phyloP scores from a whole-genome alignment of 2,329 filamentous ascomycete species.

The Pleomassaria siparia region DNA sequence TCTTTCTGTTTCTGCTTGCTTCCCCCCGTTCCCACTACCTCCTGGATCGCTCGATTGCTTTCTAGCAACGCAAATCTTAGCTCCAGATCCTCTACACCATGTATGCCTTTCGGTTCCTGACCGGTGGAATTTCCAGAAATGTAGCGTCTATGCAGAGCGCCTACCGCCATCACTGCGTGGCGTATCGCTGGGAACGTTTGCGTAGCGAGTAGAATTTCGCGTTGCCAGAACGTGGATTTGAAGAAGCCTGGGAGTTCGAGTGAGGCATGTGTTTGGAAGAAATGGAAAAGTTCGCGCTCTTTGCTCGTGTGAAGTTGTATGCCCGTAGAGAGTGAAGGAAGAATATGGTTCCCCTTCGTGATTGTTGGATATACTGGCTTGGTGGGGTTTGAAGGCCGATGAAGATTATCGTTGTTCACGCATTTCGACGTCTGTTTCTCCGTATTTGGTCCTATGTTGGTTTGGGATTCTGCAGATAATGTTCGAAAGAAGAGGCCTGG shows the following conservation, averaged over 20 bases:
- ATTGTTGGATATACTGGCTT: too few relatives aligned
- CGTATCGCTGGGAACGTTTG: constrained; percentile 30
- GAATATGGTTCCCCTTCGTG: too few relatives aligned
- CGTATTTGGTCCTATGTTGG: constrained; percentile 4
- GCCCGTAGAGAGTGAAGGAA: too few relatives aligned
- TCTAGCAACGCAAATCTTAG: constrained; percentile 34
- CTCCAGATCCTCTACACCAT: too few relatives aligned
- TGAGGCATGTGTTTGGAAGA: constrained; percentile 30
- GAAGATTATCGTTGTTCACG: too few relatives aligned
- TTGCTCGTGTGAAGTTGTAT: constrained; percentile 11
- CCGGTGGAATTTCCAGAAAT: constrained; percentile 22
- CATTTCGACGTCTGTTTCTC: too few relatives aligned
- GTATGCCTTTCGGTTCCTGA: too few relatives aligned
- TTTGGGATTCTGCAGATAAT: constrained; percentile 7
- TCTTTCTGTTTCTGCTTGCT: not conserved
- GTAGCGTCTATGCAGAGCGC: constrained; percentile 36
- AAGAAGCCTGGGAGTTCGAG: constrained; percentile 30
- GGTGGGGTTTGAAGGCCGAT: too few relatives aligned
- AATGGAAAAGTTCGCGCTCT: constrained; percentile 33
- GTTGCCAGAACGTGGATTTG: constrained; percentile 34
- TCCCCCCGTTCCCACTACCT: constrained; percentile 10
- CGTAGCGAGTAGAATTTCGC: constrained; percentile 33
- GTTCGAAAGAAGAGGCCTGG: not conserved
- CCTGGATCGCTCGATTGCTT: constrained; percentile 32
- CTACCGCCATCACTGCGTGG: constrained; percentile 32